A percentile compares a stretch with the other conserved stretches of the same genome.
These are phyloP conservation scores for Agroathelia rolfsii DNA, from an alignment of 1,284 basidiomycete species.

Conservation along the genomic window DNA sequence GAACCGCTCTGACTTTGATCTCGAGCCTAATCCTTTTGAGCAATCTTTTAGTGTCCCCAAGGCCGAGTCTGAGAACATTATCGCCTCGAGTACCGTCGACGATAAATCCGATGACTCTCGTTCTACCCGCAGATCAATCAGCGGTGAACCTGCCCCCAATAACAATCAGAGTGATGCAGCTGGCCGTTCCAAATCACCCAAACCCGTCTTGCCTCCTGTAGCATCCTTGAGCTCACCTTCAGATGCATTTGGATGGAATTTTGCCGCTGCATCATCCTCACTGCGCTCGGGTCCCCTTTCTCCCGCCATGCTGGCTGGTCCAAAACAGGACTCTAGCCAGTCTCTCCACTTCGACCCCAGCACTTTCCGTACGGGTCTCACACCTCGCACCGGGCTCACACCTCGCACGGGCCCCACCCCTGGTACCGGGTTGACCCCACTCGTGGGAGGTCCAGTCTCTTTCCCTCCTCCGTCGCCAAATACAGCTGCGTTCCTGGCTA, in stretches of 20 bases:
- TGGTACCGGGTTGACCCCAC: slow-evolving; percentile 75
- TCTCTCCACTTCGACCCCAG: slow-evolving; percentile 62
- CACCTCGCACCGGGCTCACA: slow-evolving; percentile 74
- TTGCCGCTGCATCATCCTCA: slow-evolving; percentile 54
- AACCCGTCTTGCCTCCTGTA: slow-evolving; percentile 76
- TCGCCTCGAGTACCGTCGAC: slow-evolving; percentile 7
- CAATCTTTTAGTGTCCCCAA: slow-evolving; percentile 80
- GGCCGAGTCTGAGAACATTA: too few relatives aligned
- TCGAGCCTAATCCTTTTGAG: slow-evolving; percentile 95
- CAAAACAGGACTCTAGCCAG: slow-evolving; percentile 35
- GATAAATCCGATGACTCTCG: slow-evolving; percentile 4
- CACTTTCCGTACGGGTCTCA: slow-evolving; percentile 79
- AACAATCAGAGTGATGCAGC: slow-evolving; percentile 14
- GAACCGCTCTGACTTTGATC: slow-evolving; percentile 60
- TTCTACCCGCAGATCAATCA: slow-evolving; percentile 5
- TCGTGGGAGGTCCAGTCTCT: slow-evolving; percentile 63
- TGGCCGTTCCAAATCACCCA: slow-evolving; percentile 25
- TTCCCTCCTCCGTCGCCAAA: slow-evolving; percentile 85
- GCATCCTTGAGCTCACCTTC: slow-evolving; percentile 81
- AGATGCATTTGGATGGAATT: slow-evolving; percentile 70
- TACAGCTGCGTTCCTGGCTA: slow-evolving; percentile 86
- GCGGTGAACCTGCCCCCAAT: slow-evolving; percentile 9
- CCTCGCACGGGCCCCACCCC: slow-evolving; percentile 64
- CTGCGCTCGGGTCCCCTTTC: slow-evolving; percentile 86
- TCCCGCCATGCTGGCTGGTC: slow-evolving; percentile 91